Percentiles rank a stretch among this genome's conserved stretches.
These are phyloP conservation scores for Amanita rimosa DNA, from an alignment of 768 basidiomycete genomes.

Conservation along the genomic window DNA sequence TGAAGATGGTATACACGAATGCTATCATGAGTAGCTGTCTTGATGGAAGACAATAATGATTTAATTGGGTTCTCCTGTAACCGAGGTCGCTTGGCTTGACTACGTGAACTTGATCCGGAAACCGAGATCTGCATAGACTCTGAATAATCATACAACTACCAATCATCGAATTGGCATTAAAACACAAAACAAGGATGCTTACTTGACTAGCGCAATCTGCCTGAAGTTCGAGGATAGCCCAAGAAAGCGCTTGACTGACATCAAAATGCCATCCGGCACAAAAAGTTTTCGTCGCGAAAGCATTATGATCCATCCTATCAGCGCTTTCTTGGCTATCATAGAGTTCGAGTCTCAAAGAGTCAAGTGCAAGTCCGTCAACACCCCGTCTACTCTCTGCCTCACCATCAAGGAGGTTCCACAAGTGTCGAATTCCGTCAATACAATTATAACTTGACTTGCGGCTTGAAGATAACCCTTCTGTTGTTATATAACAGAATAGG, in stretches of 20 bases:
- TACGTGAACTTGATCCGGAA: slow-evolving; percentile 12
- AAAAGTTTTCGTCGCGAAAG: slow-evolving; percentile 60
- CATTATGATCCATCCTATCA: slow-evolving; percentile 13
- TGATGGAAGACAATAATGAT: slow-evolving; percentile 40
- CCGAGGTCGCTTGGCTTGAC: slow-evolving; percentile 38
- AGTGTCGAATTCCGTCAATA: slow-evolving; percentile 34
- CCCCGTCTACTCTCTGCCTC: slow-evolving; percentile 60
- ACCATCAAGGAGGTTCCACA: slow-evolving; percentile 45
- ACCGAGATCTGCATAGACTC: slow-evolving; percentile 36
- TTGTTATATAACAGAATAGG: slow-evolving; percentile 62
- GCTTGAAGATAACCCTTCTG: slow-evolving; percentile 15
- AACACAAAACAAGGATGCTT: slow-evolving; percentile 9
- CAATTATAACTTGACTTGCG: slow-evolving; percentile 24
- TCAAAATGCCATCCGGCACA: slow-evolving; percentile 68
- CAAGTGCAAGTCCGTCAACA: slow-evolving; percentile 52
- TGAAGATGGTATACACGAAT: slow-evolving; percentile 50
- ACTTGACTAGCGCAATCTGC: slow-evolving; percentile 71
- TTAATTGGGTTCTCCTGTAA: slow-evolving; percentile 45
- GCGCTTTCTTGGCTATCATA: slow-evolving; percentile 11
- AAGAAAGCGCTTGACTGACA: slow-evolving; percentile 55
- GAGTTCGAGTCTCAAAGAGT: slow-evolving; percentile 49
- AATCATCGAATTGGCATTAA: slow-evolving; percentile 2
- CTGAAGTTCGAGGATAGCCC: slow-evolving; percentile 72
- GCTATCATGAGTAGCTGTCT: slow-evolving; percentile 18
- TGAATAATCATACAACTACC: slow-evolving; percentile 52